These are phyloP conservation scores for Hyphopichia homilentoma DNA, from an alignment of 805 yeast species.

Conservation along the genomic window DNA sequence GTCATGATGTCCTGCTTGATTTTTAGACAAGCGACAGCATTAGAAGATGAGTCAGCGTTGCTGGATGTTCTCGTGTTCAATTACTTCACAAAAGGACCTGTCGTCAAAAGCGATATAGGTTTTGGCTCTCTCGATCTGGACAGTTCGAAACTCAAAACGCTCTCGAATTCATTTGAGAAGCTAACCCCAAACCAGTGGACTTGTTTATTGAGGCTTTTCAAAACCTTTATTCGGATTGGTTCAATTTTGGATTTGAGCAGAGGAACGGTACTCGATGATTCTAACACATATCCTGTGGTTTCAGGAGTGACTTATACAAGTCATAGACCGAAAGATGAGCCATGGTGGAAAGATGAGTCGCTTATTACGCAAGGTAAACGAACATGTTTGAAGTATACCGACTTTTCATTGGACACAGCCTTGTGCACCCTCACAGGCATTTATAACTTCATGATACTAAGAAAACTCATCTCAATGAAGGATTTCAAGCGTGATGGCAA, in stretches of 20 bases:
- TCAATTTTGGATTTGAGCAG: constrained; percentile 37
- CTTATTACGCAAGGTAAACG: constrained; percentile 8
- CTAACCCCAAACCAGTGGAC: constrained; percentile 22
- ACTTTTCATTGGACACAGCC: constrained; percentile 11
- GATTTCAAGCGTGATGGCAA: too few relatives aligned
- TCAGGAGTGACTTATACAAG: constrained; percentile 2
- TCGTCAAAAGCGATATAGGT: constrained; percentile 6
- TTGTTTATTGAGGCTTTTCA: constrained; percentile 25
- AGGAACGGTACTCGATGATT: constrained; percentile 3
- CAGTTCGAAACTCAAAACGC: neutral
- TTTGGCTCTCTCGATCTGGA: neutral
- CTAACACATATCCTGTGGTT: constrained; percentile 7
- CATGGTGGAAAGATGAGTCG: constrained; percentile 12
- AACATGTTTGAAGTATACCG: constrained; percentile 17
- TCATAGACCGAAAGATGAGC: neutral
- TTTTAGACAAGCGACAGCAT: constrained; percentile 19
- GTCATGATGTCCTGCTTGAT: constrained; percentile 29
- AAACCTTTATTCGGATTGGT: constrained; percentile 25
- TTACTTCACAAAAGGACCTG: constrained; percentile 20
- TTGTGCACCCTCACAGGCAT: too few relatives aligned
- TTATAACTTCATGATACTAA: too few relatives aligned
- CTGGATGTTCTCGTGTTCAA: constrained; percentile 32
- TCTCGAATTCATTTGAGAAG: constrained; percentile 6
- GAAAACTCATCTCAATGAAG: too few relatives aligned
- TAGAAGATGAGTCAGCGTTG: constrained; percentile 18